A percentile compares a stretch with the other conserved stretches of the same genome.
Evolutionary conservation across 2,329 filamentous ascomycete genomes (phyloP).

Genomic region (Hyphodiscus sp.): DNA sequence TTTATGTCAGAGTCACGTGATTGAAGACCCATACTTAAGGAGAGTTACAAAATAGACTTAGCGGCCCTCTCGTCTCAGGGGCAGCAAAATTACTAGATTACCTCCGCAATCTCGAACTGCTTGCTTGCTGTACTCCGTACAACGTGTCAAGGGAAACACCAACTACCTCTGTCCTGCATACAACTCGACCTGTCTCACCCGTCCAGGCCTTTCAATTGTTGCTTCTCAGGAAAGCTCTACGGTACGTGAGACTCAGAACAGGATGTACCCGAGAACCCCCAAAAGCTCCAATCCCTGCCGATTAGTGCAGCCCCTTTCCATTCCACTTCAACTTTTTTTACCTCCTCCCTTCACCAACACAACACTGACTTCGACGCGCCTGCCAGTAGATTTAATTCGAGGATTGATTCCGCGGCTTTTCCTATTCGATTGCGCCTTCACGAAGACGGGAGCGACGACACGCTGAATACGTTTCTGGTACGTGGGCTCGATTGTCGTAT

Average conservation of each 20-base stretch:
- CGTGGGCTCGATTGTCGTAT: slow-evolving; percentile 17
- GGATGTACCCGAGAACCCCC: slow-evolving; percentile 10
- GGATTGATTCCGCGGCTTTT: slow-evolving; percentile 1
- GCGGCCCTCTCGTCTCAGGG: too few relatives aligned
- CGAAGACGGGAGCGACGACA: slow-evolving; percentile 4
- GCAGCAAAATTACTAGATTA: too few relatives aligned
- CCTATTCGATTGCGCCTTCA: slow-evolving; percentile 13
- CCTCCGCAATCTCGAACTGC: too few relatives aligned
- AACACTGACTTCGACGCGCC: slow-evolving; percentile 19
- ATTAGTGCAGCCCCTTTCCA: slow-evolving; percentile 14
- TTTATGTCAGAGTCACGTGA: too few relatives aligned
- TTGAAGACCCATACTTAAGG: too few relatives aligned
- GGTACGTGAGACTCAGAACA: too few relatives aligned
- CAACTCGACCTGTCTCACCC: background rate
- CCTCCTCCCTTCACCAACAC: slow-evolving; percentile 14
- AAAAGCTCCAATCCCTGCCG: slow-evolving; percentile 26
- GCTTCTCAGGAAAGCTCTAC: background rate
- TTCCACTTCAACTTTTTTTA: slow-evolving; percentile 21
- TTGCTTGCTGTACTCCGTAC: too few relatives aligned
- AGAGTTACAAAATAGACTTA: too few relatives aligned
- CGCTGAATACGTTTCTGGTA: slow-evolving; percentile 20
- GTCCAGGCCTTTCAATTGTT: background rate
- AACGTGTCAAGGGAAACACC: too few relatives aligned
- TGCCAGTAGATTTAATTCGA: slow-evolving; percentile 12
- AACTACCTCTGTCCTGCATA: background rate